Percentiles rank a stretch among this genome's conserved stretches.
Evolutionary conservation across 78 protist species (phyloP).

Genomic region (Dictyostelium discoideum): dicty_2.7 NC_007090.3:2905501-2906000

Average conservation of each 20-base stretch:
- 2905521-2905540: neutral
- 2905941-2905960: neutral
- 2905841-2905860: constrained; percentile 56
- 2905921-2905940: neutral
- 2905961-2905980: neutral
- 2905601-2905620: neutral
- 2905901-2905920: constrained; percentile 91
- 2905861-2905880: constrained; percentile 65
- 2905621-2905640: constrained; percentile 44
- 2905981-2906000: neutral
- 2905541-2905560: neutral
- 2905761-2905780: constrained; percentile 94
- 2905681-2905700: constrained; percentile 88
- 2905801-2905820: constrained; percentile 86
- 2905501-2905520: neutral
- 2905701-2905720: constrained; percentile 86
- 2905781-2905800: constrained; percentile 54
- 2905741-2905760: constrained; percentile 72
- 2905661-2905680: constrained; percentile 64
- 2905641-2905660: constrained; percentile 42
- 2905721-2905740: constrained; percentile 63
- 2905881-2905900: constrained; percentile 92
- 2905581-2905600: neutral
- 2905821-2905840: constrained; percentile 80
- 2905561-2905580: neutral